phyloP scores from a whole-genome alignment of 768 basidiomycete species.

The Russula sp. region DNA sequence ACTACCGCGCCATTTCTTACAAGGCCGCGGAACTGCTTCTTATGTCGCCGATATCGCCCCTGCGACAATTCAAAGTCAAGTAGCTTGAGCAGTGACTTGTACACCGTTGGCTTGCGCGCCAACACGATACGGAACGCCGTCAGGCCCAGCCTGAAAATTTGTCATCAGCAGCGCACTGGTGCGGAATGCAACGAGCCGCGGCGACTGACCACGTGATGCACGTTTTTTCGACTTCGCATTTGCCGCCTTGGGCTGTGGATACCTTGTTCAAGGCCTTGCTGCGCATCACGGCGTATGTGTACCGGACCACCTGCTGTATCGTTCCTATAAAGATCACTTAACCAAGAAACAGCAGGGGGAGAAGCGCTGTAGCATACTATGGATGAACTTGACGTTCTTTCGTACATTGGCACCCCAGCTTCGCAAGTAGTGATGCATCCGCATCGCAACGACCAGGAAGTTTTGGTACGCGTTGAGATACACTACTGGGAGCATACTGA shows the following conservation, averaged over 20 bases:
- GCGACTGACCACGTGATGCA: constrained; percentile 55
- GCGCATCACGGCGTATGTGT: constrained; percentile 47
- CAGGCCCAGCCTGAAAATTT: constrained; percentile 59
- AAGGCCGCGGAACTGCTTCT: constrained; percentile 42
- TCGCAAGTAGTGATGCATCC: constrained; percentile 77
- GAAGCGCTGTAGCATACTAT: constrained; percentile 37
- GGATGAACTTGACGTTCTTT: constrained; percentile 46
- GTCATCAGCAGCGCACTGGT: not conserved
- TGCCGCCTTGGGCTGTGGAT: constrained; percentile 35
- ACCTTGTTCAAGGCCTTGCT: constrained; percentile 40
- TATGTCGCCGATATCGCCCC: constrained; percentile 39
- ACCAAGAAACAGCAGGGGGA: not conserved
- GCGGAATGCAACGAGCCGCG: not conserved
- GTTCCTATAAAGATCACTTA: constrained; percentile 39
- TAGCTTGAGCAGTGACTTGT: constrained; percentile 41
- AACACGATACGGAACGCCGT: constrained; percentile 73
- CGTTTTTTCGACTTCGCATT: constrained; percentile 42
- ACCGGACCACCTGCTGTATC: constrained; percentile 54
- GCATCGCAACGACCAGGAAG: constrained; percentile 76
- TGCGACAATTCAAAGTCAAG: constrained; percentile 48
- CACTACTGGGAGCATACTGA: constrained; percentile 59
- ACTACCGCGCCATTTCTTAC: constrained; percentile 41
- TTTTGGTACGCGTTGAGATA: constrained; percentile 85
- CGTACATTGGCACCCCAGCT: constrained; percentile 46
- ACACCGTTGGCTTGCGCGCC: constrained; percentile 45